Evolutionary conservation across 2,329 filamentous ascomycete species (phyloP).

Genomic region (Pseudopyricularia cyperi): DNA sequence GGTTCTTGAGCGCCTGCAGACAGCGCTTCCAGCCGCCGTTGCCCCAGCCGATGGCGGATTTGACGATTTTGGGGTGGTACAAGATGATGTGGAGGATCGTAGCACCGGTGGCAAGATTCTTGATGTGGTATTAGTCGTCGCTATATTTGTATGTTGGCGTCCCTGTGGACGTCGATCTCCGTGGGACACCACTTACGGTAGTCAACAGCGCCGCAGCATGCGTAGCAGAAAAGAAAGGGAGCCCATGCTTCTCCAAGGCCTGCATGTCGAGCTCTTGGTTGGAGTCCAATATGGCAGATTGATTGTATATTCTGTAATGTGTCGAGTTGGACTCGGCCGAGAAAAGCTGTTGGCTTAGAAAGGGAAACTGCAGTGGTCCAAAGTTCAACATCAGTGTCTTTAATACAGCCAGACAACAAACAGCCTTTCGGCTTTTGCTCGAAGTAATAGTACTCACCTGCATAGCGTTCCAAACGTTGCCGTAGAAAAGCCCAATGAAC

Average conservation of each 20-base stretch:
- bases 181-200: slow-evolving; percentile 28
- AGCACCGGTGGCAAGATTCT: not conserved
- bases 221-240: slow-evolving; percentile 27
- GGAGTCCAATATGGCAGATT: slow-evolving; percentile 24
- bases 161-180: slow-evolving; percentile 26
- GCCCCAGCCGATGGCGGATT: not conserved
- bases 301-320: slow-evolving; percentile 25
- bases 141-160: not conserved
- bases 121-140: not conserved
- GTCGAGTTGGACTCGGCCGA: slow-evolving; percentile 19
- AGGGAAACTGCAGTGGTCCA: slow-evolving; percentile 11
- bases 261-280: slow-evolving; percentile 21
- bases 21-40: not conserved
- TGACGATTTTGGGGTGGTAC: slow-evolving; percentile 1
- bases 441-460: not conserved
- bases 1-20: not conserved
- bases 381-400: not conserved
- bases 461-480: slow-evolving; percentile 22
- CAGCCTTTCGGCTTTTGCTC: not conserved
- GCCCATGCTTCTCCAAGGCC: slow-evolving; percentile 19
- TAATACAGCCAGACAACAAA: not conserved
- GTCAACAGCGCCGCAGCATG: slow-evolving; percentile 25
- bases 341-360: slow-evolving; percentile 25
- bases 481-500: slow-evolving; percentile 25
- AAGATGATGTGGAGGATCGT: not conserved